These are phyloP conservation scores for Ophiostoma triangulosporum DNA, from an alignment of 2,329 filamentous ascomycete species.

Conservation along the genomic window DNA sequence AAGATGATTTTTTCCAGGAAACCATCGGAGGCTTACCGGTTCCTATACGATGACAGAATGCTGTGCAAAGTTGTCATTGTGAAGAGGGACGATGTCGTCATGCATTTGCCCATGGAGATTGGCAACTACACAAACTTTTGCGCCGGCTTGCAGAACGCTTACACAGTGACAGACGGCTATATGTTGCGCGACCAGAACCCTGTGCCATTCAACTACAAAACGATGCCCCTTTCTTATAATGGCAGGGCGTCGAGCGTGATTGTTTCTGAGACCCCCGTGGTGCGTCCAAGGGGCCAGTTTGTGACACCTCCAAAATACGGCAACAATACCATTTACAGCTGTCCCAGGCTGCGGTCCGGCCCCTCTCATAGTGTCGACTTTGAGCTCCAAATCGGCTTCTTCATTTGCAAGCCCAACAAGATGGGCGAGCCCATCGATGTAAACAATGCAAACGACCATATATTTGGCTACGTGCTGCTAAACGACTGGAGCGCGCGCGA, in stretches of 20 bases:
- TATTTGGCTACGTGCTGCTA: conserved; percentile 71
- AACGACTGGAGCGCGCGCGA: conserved; percentile 83
- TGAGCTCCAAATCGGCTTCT: conserved; percentile 68
- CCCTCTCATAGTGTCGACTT: conserved; percentile 49
- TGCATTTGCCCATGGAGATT: conserved; percentile 8
- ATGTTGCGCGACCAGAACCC: conserved; percentile 50
- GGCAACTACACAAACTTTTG: conserved; percentile 11
- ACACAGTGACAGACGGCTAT: not conserved
- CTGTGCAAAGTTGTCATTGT: not conserved
- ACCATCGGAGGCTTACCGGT: not conserved
- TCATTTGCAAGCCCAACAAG: conserved; percentile 51
- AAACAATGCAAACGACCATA: conserved; percentile 49
- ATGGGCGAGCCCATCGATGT: conserved; percentile 53
- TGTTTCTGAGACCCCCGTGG: conserved; percentile 57
- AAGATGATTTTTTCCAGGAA: not conserved
- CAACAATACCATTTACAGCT: too few relatives aligned
- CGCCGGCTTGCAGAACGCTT: conserved; percentile 4
- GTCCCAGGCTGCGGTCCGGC: not conserved
- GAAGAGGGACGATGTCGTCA: not conserved
- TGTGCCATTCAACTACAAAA: conserved; percentile 68
- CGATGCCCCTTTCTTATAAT: conserved; percentile 72
- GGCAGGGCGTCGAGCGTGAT: conserved; percentile 65
- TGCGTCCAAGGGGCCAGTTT: conserved; percentile 64
- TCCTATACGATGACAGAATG: not conserved
- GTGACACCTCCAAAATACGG: too few relatives aligned